These are phyloP conservation scores for Isochrysis galbana DNA, from an alignment of 78 protist species.

Conservation along the genomic window DNA sequence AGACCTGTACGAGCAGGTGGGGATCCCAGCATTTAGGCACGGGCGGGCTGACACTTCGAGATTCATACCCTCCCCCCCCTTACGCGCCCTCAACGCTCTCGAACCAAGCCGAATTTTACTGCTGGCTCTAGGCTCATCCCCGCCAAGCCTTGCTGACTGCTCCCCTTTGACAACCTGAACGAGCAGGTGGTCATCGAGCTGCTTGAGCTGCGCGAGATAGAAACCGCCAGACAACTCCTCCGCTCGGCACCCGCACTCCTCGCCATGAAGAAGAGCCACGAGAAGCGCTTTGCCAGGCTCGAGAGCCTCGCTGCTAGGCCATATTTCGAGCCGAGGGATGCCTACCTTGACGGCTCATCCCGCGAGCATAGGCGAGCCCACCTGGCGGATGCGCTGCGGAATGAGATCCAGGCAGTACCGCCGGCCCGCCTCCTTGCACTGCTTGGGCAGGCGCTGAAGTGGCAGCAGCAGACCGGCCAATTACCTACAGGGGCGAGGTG, in stretches of 20 bases:
- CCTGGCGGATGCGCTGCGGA: neutral
- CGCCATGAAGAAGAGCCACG: conserved; percentile 24
- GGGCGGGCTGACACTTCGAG: no score
- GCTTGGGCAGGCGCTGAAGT: conserved; percentile 75
- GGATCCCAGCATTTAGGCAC: no score
- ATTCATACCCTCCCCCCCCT: no score
- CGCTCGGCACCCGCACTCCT: conserved; percentile 63
- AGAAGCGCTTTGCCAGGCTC: conserved; percentile 47
- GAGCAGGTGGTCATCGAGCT: conserved; percentile 73
- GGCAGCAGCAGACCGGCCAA: conserved; percentile 68
- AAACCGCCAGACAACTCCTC: conserved; percentile 58
- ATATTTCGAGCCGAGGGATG: conserved; percentile 37
- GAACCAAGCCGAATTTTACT: no score
- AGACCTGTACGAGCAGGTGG: conserved; percentile 78
- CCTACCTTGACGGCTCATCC: conserved; percentile 34
- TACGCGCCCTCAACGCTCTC: no score
- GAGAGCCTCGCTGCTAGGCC: conserved; percentile 46
- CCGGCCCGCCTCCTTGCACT: conserved; percentile 72
- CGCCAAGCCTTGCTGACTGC: neutral
- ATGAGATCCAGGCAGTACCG: conserved; percentile 46
- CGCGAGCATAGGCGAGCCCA: conserved; percentile 16
- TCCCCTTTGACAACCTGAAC: conserved; percentile 53
- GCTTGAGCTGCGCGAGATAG: conserved; percentile 44
- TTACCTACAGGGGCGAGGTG: conserved; percentile 45
- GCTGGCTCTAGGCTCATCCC: no score